A percentile compares a stretch with the other conserved stretches of the same genome.
phyloP scores from a whole-genome alignment of 148 eudicot genomes.

The Spergularia bocconei region DNA sequence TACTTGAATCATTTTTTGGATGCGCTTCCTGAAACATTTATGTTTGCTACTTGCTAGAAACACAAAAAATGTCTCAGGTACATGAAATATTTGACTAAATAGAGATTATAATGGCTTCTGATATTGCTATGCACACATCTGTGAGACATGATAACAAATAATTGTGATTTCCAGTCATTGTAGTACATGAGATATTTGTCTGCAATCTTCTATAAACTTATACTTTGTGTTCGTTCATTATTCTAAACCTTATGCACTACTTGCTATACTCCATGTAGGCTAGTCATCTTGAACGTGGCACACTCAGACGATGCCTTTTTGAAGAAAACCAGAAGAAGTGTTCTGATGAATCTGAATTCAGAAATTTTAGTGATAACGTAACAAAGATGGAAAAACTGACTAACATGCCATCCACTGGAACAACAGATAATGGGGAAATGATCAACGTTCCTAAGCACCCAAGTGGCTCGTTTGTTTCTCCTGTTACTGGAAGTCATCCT shows the following conservation, averaged over 20 bases:
- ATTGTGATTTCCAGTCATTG: background rate
- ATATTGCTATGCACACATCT: background rate
- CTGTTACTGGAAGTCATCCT: conserved; percentile 12
- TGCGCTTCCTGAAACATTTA: background rate
- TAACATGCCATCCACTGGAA: conserved; percentile 13
- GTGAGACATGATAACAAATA: background rate
- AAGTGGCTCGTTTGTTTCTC: background rate
- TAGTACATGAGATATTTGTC: background rate
- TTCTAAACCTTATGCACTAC: background rate
- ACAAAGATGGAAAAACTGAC: conserved; percentile 16
- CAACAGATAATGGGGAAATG: conserved; percentile 9
- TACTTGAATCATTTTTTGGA: background rate
- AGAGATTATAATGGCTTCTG: background rate
- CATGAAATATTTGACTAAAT: background rate
- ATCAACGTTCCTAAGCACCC: conserved; percentile 17
- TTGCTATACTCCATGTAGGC: conserved; percentile 17
- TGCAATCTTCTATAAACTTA: background rate
- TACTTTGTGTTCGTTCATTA: background rate
- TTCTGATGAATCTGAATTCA: conserved; percentile 19
- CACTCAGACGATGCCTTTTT: conserved; percentile 45
- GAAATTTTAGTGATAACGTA: conserved; percentile 8
- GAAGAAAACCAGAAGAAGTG: conserved; percentile 28
- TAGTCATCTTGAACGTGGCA: conserved; percentile 30
- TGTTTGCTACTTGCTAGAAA: background rate
- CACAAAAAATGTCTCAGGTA: background rate